Evolutionary conservation across 1,284 basidiomycete species (phyloP).

Genomic region (Tranzscheliella williamsii): DNA sequence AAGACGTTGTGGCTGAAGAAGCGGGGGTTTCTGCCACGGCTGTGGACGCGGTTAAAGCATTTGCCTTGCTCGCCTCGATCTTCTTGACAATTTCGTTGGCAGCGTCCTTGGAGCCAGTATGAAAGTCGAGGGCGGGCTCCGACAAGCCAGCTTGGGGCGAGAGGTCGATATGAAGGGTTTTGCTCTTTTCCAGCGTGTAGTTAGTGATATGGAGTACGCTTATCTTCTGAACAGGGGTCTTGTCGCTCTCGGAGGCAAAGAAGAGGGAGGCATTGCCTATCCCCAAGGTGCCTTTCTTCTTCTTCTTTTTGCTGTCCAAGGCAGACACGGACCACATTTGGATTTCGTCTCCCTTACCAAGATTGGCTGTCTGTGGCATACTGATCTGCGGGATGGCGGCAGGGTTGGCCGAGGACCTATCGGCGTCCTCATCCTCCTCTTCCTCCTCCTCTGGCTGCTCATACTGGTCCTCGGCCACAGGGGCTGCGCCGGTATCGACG

Average conservation of each 20-base stretch:
- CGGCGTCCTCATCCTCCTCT: constrained; percentile 33
- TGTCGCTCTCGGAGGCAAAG: constrained; percentile 59
- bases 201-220: constrained; percentile 44
- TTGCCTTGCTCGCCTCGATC: constrained; percentile 47
- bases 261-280: constrained; percentile 58
- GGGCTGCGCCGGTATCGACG: constrained; percentile 41
- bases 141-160: constrained; percentile 35
- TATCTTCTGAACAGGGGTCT: constrained; percentile 56
- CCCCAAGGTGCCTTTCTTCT: constrained; percentile 58
- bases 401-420: constrained; percentile 8
- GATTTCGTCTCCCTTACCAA: constrained; percentile 55
- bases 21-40: constrained; percentile 4
- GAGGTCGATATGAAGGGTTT: constrained; percentile 50
- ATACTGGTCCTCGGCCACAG: constrained; percentile 26
- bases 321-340: constrained; percentile 60
- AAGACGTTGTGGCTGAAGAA: constrained; percentile 6
- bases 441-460: constrained; percentile 28
- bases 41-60: constrained; percentile 26
- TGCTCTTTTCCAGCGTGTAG: constrained; percentile 54
- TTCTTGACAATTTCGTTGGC: constrained; percentile 51
- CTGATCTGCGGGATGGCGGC: constrained; percentile 42
- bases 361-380: constrained; percentile 21
- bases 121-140: constrained; percentile 43
- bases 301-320: constrained; percentile 56
- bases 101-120: constrained; percentile 52